Percentiles rank a stretch among this genome's conserved stretches.
Conservation (phyloP, 176 grass and related monocot species). For the Lolium rigidum region DNA sequence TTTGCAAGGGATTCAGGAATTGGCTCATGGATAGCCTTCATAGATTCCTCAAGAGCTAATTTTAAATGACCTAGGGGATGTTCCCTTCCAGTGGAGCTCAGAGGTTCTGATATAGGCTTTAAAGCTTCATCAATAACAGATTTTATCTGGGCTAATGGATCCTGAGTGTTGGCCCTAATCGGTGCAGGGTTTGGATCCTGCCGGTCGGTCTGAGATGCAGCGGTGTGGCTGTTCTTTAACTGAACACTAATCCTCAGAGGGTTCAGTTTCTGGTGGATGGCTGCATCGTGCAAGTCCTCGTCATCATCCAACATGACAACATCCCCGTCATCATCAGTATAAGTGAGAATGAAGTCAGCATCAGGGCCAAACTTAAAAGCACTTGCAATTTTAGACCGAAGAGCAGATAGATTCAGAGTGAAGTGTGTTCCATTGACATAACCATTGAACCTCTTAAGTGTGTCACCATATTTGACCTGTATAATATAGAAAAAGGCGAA, state of each 20-base stretch:
- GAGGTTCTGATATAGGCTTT: constrained; percentile 50
- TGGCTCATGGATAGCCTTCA: constrained; percentile 64
- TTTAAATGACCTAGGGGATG: constrained; percentile 39
- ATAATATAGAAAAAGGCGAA: constrained; percentile 18
- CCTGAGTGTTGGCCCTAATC: constrained; percentile 16
- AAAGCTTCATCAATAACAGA: constrained; percentile 70
- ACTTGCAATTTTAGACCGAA: constrained; percentile 65
- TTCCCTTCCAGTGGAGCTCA: constrained; percentile 35
- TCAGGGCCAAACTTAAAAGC: constrained; percentile 73
- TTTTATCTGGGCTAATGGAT: constrained; percentile 41
- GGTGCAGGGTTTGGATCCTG: constrained; percentile 26
- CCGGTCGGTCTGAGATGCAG: constrained; percentile 22
- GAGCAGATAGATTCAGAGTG: constrained; percentile 52
- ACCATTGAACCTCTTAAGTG: constrained; percentile 75
- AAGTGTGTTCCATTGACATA: constrained; percentile 42
- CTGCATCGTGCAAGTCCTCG: constrained; percentile 85
- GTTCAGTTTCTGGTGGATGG: constrained; percentile 78
- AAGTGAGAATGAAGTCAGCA: constrained; percentile 69
- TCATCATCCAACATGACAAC: constrained; percentile 83
- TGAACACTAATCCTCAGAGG: constrained; percentile 88
- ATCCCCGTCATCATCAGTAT: constrained; percentile 85
- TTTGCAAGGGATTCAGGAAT: constrained; percentile 62
- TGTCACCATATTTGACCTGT: constrained; percentile 87
- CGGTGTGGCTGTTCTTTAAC: constrained; percentile 51
- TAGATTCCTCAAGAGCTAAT: constrained; percentile 64